Conservation (phyloP, 2,329 filamentous ascomycete species). For the Coleophoma eucalyptorum region DNA sequence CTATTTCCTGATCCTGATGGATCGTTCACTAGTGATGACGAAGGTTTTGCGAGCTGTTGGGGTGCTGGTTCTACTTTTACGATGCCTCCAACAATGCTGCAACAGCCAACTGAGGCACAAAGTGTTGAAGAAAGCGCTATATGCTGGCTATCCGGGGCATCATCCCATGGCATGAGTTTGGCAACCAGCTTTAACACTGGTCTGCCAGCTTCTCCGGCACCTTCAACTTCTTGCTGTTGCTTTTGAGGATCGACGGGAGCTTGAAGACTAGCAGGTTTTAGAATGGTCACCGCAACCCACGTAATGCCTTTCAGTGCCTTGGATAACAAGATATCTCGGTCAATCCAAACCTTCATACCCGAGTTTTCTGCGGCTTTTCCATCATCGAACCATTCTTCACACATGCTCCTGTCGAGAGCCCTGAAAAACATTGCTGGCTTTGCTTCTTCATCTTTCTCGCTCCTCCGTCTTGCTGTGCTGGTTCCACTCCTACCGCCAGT, state of each 20-base stretch:
- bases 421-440: constrained; percentile 72
- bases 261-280: constrained; percentile 76
- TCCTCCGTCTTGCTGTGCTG: constrained; percentile 63
- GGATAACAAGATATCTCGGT: constrained; percentile 68
- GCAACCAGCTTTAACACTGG: constrained; percentile 70
- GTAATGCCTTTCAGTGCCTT: constrained; percentile 72
- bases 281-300: constrained; percentile 80
- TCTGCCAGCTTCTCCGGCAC: constrained; percentile 51
- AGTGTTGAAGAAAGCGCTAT: constrained; percentile 75
- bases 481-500: constrained; percentile 68
- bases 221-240: constrained; percentile 64
- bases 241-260: constrained; percentile 65
- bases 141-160: constrained; percentile 78
- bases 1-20: constrained; percentile 22
- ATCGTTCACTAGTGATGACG: not conserved
- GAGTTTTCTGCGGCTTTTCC: constrained; percentile 50
- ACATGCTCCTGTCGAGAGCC: constrained; percentile 68
- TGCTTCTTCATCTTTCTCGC: constrained; percentile 59
- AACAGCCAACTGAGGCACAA: constrained; percentile 68
- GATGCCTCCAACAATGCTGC: constrained; percentile 77
- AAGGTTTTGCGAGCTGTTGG: constrained; percentile 17
- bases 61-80: constrained; percentile 84
- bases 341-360: constrained; percentile 77
- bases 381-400: constrained; percentile 70
- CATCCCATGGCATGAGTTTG: constrained; percentile 73